A percentile compares a stretch with the other conserved stretches of the same genome.
phyloP scores from a whole-genome alignment of 208 protist genomes.

The Leishmania tarentolae region DNA sequence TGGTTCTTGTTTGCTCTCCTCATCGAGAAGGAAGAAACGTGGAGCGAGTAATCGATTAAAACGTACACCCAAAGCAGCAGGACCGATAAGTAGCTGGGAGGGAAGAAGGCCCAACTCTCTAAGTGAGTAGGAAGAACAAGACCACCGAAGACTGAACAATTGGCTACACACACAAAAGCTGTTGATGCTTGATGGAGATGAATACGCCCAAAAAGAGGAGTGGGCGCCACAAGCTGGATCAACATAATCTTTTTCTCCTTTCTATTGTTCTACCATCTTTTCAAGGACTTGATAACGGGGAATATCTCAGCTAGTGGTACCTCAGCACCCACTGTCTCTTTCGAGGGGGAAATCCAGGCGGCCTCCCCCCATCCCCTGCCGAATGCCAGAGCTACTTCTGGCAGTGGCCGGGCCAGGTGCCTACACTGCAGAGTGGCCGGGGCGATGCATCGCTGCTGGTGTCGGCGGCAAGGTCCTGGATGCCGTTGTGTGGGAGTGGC shows the following conservation, averaged over 20 bases:
- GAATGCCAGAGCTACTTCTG: background rate
- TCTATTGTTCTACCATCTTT: background rate
- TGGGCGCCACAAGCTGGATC: background rate
- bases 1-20: background rate
- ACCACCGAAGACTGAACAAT: background rate
- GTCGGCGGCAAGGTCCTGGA: background rate
- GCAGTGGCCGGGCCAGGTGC: background rate
- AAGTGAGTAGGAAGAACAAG: background rate
- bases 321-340: background rate
- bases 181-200: background rate
- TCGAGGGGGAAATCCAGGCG: background rate
- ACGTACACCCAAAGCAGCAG: background rate
- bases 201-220: background rate
- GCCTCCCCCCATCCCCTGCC: background rate
- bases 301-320: background rate
- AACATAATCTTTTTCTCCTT: background rate
- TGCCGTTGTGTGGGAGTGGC: background rate
- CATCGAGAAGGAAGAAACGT: background rate
- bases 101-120: background rate
- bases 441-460: conserved; percentile 1
- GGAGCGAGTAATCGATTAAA: background rate
- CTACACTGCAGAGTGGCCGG: background rate
- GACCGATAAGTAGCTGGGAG: background rate
- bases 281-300: background rate
- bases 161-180: background rate